Base-by-base conservation (phyloP, 1,284 basidiomycete species). In the Sporisorium graminicola region DNA sequence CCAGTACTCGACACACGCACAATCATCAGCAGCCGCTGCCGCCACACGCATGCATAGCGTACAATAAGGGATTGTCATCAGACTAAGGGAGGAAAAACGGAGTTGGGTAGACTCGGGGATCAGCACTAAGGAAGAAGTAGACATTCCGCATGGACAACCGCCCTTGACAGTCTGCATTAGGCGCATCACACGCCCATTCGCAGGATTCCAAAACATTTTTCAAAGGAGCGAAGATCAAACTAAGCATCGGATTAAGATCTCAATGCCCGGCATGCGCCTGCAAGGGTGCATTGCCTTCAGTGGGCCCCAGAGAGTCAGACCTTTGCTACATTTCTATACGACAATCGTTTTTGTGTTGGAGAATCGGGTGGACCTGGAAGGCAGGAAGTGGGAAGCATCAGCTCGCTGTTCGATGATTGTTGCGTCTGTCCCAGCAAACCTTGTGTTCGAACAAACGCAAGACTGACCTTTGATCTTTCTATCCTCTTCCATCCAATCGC, bases 121-220 rank as follows among this genome's bases (percentile, higher is more conserved):
- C 16, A 50, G 29, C n/a, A 50, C 13, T n/a, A n/a, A 31, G 40
- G n/a, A 43, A 10, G n/a, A 50, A 31, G 47, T 16, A 31, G 1
- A 12, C 33, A 53, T 37, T 24, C 12, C 20, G 35, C 35, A 40
- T 12, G 24, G 35, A 26, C 16, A 51, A 56, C 60, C 74, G 82
- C 82, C 82, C 77, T 78, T 74, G 82, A 83, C 82, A 83, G 82
- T 83, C 81, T 82, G 79, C 81, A 69, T 62, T 63, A 69, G 70
- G 72, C 71, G 73, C 54, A 14, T 74, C 57, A 61, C 46, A 74
- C 73, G 70, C 63, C 69, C 57, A 59, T 60, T 71, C 51, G 81
- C 79, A 80, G 82, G 82, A 83, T 83, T 83, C 82, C 82, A 79
- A 72, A 74, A 57, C 53, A 59, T 65, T 65, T 55, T 68, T 73